Evolutionary conservation across 345 rosid species (phyloP), one percentile per base, ranked within the genome.

Genomic region (Ceriops zippeliana): DNA sequence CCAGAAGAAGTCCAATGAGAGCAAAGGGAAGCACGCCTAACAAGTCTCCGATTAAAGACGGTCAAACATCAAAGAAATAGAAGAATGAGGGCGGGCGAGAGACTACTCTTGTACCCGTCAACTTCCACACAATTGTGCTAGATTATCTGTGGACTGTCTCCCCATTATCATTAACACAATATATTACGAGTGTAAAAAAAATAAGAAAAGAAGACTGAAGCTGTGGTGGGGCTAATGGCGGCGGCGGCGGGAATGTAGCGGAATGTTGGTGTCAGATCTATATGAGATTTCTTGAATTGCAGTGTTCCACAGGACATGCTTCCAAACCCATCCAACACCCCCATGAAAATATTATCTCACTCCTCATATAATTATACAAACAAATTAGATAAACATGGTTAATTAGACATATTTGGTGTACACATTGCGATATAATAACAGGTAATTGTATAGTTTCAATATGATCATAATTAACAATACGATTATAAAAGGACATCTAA

Each of bases 191-290:
- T 4, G 32, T 4, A 31, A 31, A 31, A 31, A 9, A 37, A 10
- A 7, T 8, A 7, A 7, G 1, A 7, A 65, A 52, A 24, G n/a
- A 21, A 6, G 52, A 35, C 16, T 58, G 19, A 6, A 37, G 63
- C 19, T 5, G 21, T 15, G 6, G 31, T 30, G 31, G 3, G 2
- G 17, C 2, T 30, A 35, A 52, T 20, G 58, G 46, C 30, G 63
- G 65, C 38, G 77, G 70, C 28, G 58, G 68, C 63, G 69, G 6
- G 64, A 6, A 73, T 71, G 69, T 16, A 83, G 84, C 80, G 78
- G 74, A 71, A 67, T 78, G 81, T 75, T 62, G 79, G 86, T 46
- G 77, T 79, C 84, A 62, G 74, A 71, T 63, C 74, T 71, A 47
- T 52, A 22, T 10, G 32, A 42, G 58, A 63, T 77, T 79, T 52